Conservation (phyloP, 805 yeast genomes). For the Brettanomyces bruxellensis region DNA sequence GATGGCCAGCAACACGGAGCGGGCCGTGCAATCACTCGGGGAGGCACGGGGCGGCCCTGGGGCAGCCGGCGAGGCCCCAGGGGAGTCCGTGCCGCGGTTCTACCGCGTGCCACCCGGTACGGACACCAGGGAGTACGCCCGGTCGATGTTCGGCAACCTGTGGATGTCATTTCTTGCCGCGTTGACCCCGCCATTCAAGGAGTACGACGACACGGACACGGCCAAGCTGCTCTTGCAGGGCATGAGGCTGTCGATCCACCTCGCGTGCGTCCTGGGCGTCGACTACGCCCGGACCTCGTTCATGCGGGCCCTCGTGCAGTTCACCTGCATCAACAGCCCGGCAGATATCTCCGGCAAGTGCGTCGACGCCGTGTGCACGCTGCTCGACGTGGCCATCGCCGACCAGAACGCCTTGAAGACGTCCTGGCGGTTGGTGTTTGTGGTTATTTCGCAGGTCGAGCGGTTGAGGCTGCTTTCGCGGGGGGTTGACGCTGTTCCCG, state of each 20-base stretch:
- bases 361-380: conserved; percentile 65
- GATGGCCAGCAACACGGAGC: conserved; percentile 82
- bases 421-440: conserved; percentile 80
- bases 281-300: conserved; percentile 84
- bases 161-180: conserved; percentile 99
- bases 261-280: conserved; percentile 75
- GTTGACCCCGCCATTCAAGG: conserved; percentile 87
- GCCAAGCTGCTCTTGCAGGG: conserved; percentile 75
- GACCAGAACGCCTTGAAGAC: conserved; percentile 69
- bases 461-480: conserved; percentile 79
- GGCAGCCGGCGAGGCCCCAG: no score
- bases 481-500: conserved; percentile 87
- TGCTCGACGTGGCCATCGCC: conserved; percentile 66
- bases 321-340: conserved; percentile 69
- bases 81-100: conserved; percentile 19
- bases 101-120: no score
- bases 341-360: conserved; percentile 74
- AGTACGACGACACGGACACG: conserved; percentile 67
- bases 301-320: conserved; percentile 82
- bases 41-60: no score
- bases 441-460: conserved; percentile 84
- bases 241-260: conserved; percentile 68
- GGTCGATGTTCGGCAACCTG: conserved; percentile 82
- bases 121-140: conserved; percentile 56
- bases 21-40: conserved; percentile 57